These are phyloP conservation scores for Pyricularia pennisetigena DNA, from an alignment of 2,329 filamentous ascomycete genomes.

Conservation along the genomic window DNA sequence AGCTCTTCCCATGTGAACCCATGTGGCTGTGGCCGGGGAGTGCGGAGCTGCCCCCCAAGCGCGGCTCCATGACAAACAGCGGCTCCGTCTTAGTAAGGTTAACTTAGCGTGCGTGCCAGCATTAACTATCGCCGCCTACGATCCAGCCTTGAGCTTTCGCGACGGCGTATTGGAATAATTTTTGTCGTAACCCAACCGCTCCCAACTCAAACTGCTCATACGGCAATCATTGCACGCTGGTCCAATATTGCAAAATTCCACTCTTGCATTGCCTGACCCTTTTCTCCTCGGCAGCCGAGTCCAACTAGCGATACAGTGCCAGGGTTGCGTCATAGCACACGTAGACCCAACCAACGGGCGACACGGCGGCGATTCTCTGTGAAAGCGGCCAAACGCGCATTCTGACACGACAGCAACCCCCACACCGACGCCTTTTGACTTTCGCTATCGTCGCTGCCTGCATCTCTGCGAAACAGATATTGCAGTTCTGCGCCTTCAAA, in stretches of 20 bases:
- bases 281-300: background rate
- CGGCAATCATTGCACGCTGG: background rate
- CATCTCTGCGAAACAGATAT: background rate
- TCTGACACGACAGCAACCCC: background rate
- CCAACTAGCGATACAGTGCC: background rate
- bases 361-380: background rate
- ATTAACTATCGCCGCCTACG: background rate
- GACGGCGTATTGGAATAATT: background rate
- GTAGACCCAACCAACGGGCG: background rate
- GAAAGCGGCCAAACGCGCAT: background rate
- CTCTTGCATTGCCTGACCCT: background rate
- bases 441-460: background rate
- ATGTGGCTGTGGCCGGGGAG: background rate
- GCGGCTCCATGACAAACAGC: background rate
- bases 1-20: background rate
- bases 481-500: constrained; percentile 16
- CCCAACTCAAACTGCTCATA: background rate
- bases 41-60: background rate
- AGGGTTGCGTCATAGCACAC: background rate
- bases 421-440: background rate
- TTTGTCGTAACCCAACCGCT: background rate
- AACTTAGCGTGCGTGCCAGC: background rate
- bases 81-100: background rate
- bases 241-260: background rate
- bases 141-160: background rate